A percentile compares a stretch with the other conserved stretches of the same genome.
Evolutionary conservation across 208 protist genomes (phyloP).

Genomic region (Trypanosoma boissoni): DNA sequence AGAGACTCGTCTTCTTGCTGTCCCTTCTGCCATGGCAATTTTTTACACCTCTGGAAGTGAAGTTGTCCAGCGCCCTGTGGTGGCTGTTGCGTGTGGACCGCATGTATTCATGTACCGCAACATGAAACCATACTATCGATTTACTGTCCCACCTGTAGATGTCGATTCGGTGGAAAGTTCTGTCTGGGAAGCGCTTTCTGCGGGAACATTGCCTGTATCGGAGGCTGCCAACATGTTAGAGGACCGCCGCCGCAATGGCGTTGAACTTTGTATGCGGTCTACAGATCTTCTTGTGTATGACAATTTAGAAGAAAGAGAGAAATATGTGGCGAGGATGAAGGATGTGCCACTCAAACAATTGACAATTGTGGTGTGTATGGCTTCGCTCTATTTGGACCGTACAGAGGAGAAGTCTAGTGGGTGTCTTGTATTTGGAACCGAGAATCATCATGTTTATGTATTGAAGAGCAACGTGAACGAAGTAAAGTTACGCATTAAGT

Average conservation of each 20-base stretch:
- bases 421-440: constrained; percentile 91
- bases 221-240: constrained; percentile 48
- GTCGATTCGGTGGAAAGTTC: constrained; percentile 52
- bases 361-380: constrained; percentile 87
- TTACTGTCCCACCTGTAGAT: constrained; percentile 63
- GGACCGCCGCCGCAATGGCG: constrained; percentile 40
- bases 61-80: constrained; percentile 44
- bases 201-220: constrained; percentile 27
- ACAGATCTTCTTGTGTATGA: constrained; percentile 72
- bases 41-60: constrained; percentile 77
- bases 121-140: constrained; percentile 92
- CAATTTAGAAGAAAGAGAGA: constrained; percentile 38
- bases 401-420: constrained; percentile 58
- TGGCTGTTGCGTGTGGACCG: constrained; percentile 86
- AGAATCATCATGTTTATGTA: constrained; percentile 81
- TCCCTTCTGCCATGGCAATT: constrained; percentile 78
- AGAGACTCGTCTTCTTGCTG: constrained; percentile 79
- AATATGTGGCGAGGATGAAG: constrained; percentile 40
- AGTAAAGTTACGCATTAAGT: constrained; percentile 49
- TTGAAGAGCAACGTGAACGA: constrained; percentile 50
- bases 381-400: constrained; percentile 53
- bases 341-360: constrained; percentile 55
- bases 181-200: constrained; percentile 62
- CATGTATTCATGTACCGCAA: constrained; percentile 92
- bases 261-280: constrained; percentile 66